Percentiles rank a stretch among this genome's conserved stretches.
phyloP scores from a whole-genome alignment of 1,284 basidiomycete genomes.

The Ustilago xerochloae region DNA sequence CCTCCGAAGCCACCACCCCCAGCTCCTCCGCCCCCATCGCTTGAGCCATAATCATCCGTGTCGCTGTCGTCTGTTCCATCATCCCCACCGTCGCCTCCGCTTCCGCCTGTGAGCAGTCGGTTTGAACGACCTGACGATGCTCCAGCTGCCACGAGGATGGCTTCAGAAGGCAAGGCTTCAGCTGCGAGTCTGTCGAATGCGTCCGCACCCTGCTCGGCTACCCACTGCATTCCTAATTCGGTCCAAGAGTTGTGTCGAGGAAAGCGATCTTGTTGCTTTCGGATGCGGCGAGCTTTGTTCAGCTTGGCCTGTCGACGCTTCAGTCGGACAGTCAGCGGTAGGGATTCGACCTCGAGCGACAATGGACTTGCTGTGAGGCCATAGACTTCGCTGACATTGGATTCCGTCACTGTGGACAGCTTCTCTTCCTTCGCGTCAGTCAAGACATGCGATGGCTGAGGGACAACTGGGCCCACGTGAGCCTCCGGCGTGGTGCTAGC shows the following conservation, averaged over 20 bases:
- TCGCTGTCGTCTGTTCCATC: slow-evolving; percentile 29
- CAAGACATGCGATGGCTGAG: background rate
- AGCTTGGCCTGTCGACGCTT: slow-evolving; percentile 27
- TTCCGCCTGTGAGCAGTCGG: slow-evolving; percentile 7
- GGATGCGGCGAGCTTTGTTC: slow-evolving; percentile 36
- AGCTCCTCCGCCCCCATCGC: slow-evolving; percentile 50
- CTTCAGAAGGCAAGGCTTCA: slow-evolving; percentile 19
- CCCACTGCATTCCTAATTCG: slow-evolving; percentile 35
- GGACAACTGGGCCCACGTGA: background rate
- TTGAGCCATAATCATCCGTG: slow-evolving; percentile 59
- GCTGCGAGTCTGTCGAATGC: slow-evolving; percentile 28
- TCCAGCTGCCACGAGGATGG: slow-evolving; percentile 23
- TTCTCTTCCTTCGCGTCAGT: slow-evolving; percentile 8
- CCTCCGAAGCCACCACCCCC: slow-evolving; percentile 31
- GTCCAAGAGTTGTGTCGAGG: slow-evolving; percentile 40
- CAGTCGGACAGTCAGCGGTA: background rate
- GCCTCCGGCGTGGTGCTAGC: too few species aligned
- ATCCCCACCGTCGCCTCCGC: slow-evolving; percentile 17
- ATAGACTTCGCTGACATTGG: too few species aligned
- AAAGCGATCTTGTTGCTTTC: slow-evolving; percentile 31
- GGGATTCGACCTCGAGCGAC: background rate
- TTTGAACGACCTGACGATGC: slow-evolving; percentile 8
- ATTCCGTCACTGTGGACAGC: slow-evolving; percentile 8
- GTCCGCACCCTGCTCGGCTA: slow-evolving; percentile 21
- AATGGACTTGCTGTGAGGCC: background rate